Evolutionary conservation across 1,284 basidiomycete species (phyloP), one percentile per base, ranked within the genome.

Genomic region (Ustilago nuda): DNA sequence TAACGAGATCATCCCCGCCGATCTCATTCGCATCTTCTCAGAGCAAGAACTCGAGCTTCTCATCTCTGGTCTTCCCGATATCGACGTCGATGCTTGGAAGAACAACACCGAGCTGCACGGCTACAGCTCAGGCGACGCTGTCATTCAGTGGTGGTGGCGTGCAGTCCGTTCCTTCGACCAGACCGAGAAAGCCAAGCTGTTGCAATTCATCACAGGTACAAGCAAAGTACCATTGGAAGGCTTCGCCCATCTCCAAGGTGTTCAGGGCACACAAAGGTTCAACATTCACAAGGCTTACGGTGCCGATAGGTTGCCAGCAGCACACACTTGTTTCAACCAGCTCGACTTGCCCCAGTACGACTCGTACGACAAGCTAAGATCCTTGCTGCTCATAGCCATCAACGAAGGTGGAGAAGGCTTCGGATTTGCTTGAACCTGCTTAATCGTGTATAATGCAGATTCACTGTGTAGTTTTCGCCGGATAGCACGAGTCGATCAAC

Each of bases 131-230:
- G 86, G 86, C 13, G 96, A 99, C 86, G 93, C 95, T 3, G 94
- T 96, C 82, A 93, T 99, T 69, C 92, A 94, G 37, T 99, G 96
- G 95, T 98, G 95, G 92, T 99, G 97, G 97, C 91, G 97, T 78
- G 95, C 96, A 2, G 90, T 99, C 56, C 95, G 98, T 86, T 95
- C 94, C 13, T 98, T 98, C 88, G 95, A 94, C 80, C 93, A 96
- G 58, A 95, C 98, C 81, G 95, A 99, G 87, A 90, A 95, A 66
- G 95, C 95, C 19, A 96, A 98, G 86, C 79, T 88, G 4, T 71
- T 88, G 3, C 97, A 97, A 88, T 99, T 99, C 87, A 95, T 95
- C 39, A 98, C 97, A 2, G 95, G 87, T 7, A 86, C 95, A 1
- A 95, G 94, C 39, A 91, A 95, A 64, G 97, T 99, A 0, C 97